phyloP scores from a whole-genome alignment of 345 rosid genomes.

The Salix caprea region DNA sequence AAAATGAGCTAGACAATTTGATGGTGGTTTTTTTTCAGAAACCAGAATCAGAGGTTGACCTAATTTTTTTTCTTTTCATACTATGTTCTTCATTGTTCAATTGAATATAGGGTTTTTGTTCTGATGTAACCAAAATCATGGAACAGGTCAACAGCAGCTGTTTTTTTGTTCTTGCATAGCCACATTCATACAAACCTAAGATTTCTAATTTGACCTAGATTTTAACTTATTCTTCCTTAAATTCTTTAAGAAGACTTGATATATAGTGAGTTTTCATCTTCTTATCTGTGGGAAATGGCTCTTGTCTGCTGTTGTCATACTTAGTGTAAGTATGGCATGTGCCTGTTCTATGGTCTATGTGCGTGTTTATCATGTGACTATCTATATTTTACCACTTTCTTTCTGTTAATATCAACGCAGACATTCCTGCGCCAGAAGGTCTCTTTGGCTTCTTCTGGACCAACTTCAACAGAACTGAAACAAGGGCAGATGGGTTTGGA shows the following conservation, averaged over 20 bases:
- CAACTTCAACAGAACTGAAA: constrained; percentile 37
- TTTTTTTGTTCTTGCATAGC: not conserved
- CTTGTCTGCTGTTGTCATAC: not conserved
- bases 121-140: not conserved
- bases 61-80: too few species aligned
- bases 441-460: constrained; percentile 57
- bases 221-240: not conserved
- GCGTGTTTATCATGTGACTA: not conserved
- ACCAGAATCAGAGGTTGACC: not conserved
- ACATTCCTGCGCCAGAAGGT: constrained; percentile 92
- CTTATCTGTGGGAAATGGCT: not conserved
- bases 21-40: not conserved
- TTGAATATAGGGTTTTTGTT: not conserved
- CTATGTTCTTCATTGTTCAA: not conserved
- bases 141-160: not conserved
- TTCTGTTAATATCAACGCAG: constrained; percentile 35
- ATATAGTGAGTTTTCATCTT: not conserved
- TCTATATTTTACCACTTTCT: not conserved
- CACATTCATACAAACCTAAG: not conserved
- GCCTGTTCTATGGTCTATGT: not conserved
- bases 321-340: not conserved
- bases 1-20: not conserved
- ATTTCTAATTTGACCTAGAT: not conserved
- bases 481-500: constrained; percentile 30
- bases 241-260: not conserved